These are phyloP conservation scores for Hypoxylon cercidicola DNA, from an alignment of 495 filamentous ascomycete genomes.

Conservation along the genomic window DNA sequence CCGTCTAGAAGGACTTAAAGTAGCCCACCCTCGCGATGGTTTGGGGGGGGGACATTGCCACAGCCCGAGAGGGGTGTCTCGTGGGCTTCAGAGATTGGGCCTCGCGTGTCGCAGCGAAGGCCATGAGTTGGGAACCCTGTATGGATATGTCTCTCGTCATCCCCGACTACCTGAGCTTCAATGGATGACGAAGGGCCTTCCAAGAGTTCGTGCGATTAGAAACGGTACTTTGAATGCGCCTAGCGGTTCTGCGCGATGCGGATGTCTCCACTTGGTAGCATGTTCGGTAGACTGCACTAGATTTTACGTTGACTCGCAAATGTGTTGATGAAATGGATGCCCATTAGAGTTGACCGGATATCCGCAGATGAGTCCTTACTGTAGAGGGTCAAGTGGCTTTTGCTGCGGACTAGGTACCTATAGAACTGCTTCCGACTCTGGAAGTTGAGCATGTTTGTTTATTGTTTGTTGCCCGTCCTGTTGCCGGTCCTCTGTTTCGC, in stretches of 20 bases:
- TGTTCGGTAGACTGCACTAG: conserved; percentile 26
- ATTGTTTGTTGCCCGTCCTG: conserved; percentile 5
- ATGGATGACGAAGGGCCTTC: conserved; percentile 38
- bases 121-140: conserved; percentile 38
- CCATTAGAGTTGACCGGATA: conserved; percentile 37
- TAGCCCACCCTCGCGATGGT: conserved; percentile 41
- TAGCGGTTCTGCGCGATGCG: conserved; percentile 21
- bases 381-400: conserved; percentile 1
- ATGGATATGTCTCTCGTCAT: conserved; percentile 48
- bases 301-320: conserved; percentile 30
- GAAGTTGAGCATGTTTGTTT: conserved; percentile 16
- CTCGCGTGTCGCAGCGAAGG: conserved; percentile 44
- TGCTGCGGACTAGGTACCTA: conserved; percentile 6
- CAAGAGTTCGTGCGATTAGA: conserved; percentile 37
- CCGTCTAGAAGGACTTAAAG: conserved; percentile 43
- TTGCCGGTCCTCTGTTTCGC: conserved; percentile 22
- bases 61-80: conserved; percentile 56
- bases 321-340: not conserved
- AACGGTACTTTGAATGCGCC: conserved; percentile 28
- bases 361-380: conserved; percentile 28
- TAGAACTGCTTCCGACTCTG: conserved; percentile 8
- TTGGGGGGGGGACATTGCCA: conserved; percentile 52
- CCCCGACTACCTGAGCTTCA: conserved; percentile 41
- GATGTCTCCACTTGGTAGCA: conserved; percentile 37
- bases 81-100: conserved; percentile 54